Evolutionary conservation across 2,329 filamentous ascomycete genomes (phyloP), one percentile per base, ranked within the genome.

Genomic region (Juglanconis juglandina): DNA sequence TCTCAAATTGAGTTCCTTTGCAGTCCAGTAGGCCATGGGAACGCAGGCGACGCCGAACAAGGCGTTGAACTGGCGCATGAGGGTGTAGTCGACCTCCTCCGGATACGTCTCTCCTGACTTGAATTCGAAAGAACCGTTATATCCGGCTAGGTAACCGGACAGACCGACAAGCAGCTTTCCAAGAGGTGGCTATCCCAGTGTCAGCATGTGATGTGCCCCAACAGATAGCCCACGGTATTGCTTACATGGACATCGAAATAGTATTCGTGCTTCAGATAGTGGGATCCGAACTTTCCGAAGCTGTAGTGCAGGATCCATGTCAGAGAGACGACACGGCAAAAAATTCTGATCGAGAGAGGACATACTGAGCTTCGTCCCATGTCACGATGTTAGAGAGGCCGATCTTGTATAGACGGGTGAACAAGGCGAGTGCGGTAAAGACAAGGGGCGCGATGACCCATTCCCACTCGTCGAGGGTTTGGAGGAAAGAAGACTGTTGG

Each of bases 101-200:
- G 95, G 95, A 74, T 99, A 99, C 58, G 86, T 92, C 72, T 98
- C 95, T 73, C 95, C 95, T 57, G 94, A 98, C 77, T 99, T 99
- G 84, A 99, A 99, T 73, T 99, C 95, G 77, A 99, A 99, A 4
- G 94, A 96, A 61, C 95, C 95, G 80, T 99, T 99, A 82, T 99
- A 99, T 66, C 94, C 94, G 67, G 94, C 96, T 63, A 99, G 83
- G 72, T 96, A 96, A 72, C 95, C 95, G 6, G 95, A 98, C 55
- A 99, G 84, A 64, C 95, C 95, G 68, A 99, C 94, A 59, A 99
- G 87, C 87, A 99, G 98, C 82, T 99, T 99, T 73, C 95, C 95
- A 63, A 99, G 87, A 58, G 95, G 95, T 66, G 95, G 95, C 76
- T 96, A 67, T 37, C 68, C 67, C 53, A 53, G 30, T 52, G 60